Evolutionary conservation across 2,329 filamentous ascomycete species (phyloP), one percentile per base, ranked within the genome.

Genomic region (Penicillium frequentans): DNA sequence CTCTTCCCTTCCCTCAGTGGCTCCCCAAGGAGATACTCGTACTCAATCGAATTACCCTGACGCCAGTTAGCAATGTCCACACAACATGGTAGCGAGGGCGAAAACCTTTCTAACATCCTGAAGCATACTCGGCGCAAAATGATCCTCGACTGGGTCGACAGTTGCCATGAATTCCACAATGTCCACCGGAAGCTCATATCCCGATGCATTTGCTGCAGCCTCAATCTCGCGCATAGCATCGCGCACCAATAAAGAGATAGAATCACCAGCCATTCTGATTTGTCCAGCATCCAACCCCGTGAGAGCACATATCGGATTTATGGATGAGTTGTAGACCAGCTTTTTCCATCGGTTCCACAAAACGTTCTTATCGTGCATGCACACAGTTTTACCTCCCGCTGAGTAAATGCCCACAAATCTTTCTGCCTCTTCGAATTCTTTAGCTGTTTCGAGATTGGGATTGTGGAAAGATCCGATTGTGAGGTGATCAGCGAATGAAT

Each of bases 261-360:
- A 50, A 26, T 57, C 72, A 27, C 73, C 74, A 11, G 74, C 70
- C 49, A 83, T 70, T 24, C 79, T 75, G 48, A 86, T 76, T 16
- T 79, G 71, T 1, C 77, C 74, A 0, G 81, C 81, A 63, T 86
- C 82, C 58, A 84, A 67, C 1, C 76, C 74, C 0, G 79, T 75
- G 23, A 85, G 73, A 0, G 83, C 78, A 33, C 77, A 80, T n/a
- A 84, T 77, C 0, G 82, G 75, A 63, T 85, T 85, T 61, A 82
- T 74, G 23, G 75, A 79, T 0, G 82, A 78, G 57, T 80, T 80
- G 57, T 78, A 79, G n/a, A 84, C 73, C 3, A 86, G 73, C 58
- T 75, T 74, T 5, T 58, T 56, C 73, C 73, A 75, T 7, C 72
- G 65, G 9, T 61, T 53, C 35, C 64, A 64, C 6, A 57, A 35